Conservation (phyloP, 805 yeast species). For the Metschnikowia henanensis region DNA sequence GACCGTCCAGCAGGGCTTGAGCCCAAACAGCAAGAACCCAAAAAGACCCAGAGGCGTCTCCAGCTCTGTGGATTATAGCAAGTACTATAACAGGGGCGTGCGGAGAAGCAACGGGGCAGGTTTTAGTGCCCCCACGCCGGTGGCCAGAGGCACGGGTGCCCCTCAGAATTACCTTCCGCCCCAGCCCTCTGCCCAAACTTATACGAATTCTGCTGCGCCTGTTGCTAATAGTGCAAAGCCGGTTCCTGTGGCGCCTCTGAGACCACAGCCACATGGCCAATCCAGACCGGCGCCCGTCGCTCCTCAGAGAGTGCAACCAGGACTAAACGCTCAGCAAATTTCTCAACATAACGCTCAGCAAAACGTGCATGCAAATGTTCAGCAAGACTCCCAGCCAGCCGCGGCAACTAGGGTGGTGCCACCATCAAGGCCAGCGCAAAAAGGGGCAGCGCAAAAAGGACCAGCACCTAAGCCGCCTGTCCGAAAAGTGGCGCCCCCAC, state of each 20-base stretch:
- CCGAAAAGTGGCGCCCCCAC: constrained; percentile 35
- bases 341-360: too few relatives aligned
- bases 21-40: constrained; percentile 68
- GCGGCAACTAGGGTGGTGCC: constrained; percentile 20
- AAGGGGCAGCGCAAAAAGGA: too few relatives aligned
- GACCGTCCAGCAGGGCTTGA: constrained; percentile 77
- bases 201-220: too few relatives aligned
- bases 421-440: constrained; percentile 27
- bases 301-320: constrained; percentile 23
- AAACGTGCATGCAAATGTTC: too few relatives aligned
- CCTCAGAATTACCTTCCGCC: constrained; percentile 19
- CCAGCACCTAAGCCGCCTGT: constrained; percentile 65
- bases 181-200: constrained; percentile 2
- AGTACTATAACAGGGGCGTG: constrained; percentile 39
- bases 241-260: constrained; percentile 11
- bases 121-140: constrained; percentile 20
- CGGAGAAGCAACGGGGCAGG: constrained; percentile 11
- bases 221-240: not conserved
- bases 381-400: constrained; percentile 15
- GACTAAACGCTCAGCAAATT: too few relatives aligned
- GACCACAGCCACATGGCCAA: constrained; percentile 15
- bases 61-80: constrained; percentile 40
- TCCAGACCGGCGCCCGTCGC: constrained; percentile 23
- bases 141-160: constrained; percentile 18
- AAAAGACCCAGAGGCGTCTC: constrained; percentile 68